A percentile compares a stretch with the other conserved stretches of the same genome.
Evolutionary conservation across 2,329 filamentous ascomycete species (phyloP).

Genomic region (Fusarium sororula): DNA sequence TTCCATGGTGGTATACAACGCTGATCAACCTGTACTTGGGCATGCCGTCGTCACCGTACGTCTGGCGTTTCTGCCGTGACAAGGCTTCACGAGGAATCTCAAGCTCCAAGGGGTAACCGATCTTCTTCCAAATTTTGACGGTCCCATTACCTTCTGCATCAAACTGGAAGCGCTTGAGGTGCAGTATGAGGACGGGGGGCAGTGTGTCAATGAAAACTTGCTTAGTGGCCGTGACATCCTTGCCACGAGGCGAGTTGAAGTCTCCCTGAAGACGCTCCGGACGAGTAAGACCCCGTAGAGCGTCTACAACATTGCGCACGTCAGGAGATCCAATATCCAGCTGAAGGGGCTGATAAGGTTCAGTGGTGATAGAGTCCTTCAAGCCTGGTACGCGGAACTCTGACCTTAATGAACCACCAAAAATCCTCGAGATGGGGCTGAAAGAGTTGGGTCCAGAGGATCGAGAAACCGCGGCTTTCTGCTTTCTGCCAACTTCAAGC

Average conservation of each 20-base stretch:
- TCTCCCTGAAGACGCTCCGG: constrained; percentile 87
- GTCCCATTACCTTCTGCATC: constrained; percentile 82
- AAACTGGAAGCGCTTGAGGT: constrained; percentile 97
- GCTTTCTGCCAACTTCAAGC: constrained; percentile 93
- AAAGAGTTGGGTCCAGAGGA: constrained; percentile 80
- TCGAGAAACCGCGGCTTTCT: constrained; percentile 85
- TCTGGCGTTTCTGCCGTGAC: constrained; percentile 74
- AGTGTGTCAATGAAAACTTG: constrained; percentile 94
- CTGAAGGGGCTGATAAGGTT: constrained; percentile 94
- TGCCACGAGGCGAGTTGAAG: constrained; percentile 81
- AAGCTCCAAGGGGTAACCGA: constrained; percentile 93
- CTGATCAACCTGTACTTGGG: constrained; percentile 88
- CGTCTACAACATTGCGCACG: constrained; percentile 91
- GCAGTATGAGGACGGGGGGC: constrained; percentile 90
- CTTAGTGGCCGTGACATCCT: constrained; percentile 83
- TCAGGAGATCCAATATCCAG: constrained; percentile 90
- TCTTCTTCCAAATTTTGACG: constrained; percentile 98
- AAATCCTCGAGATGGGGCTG: constrained; percentile 92
- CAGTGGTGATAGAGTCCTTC: constrained; percentile 89
- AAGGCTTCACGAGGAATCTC: constrained; percentile 94
- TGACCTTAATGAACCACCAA: constrained; percentile 89
- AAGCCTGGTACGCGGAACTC: constrained; percentile 87
- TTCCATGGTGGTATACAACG: constrained; percentile 97
- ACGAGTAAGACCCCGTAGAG: constrained; percentile 83
- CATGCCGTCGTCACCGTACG: constrained; percentile 70